Evolutionary conservation across 164 flowering plant genomes (phyloP).

Genomic region (Chimonanthus salicifolius): DNA sequence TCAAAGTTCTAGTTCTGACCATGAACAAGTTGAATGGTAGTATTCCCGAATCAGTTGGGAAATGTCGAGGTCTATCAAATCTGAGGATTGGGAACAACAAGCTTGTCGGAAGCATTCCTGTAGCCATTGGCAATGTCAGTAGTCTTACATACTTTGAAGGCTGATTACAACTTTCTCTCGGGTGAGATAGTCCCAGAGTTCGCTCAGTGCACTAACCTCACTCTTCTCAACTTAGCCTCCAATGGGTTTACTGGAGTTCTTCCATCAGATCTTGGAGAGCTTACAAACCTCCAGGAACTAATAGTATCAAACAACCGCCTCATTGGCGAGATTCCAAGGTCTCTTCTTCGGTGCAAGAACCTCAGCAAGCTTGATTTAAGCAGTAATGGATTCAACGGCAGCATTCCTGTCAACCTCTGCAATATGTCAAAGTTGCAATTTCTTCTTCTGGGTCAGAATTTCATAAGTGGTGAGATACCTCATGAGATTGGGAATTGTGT

Average conservation of each 20-base stretch:
- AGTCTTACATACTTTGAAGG: constrained; percentile 92
- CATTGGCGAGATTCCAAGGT: constrained; percentile 68
- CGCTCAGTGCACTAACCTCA: constrained; percentile 64
- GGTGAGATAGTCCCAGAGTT: constrained; percentile 79
- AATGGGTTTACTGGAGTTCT: constrained; percentile 76
- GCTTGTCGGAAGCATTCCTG: constrained; percentile 71
- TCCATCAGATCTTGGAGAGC: constrained; percentile 74
- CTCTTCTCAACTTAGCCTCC: constrained; percentile 80
- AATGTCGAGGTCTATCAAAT: constrained; percentile 65
- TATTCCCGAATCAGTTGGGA: constrained; percentile 61
- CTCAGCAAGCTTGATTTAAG: constrained; percentile 91
- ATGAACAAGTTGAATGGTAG: constrained; percentile 60
- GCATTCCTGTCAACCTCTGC: constrained; percentile 68
- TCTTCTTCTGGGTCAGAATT: constrained; percentile 71
- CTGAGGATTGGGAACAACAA: constrained; percentile 78
- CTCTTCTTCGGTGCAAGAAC: constrained; percentile 61
- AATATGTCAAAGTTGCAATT: constrained; percentile 66
- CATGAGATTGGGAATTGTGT: constrained; percentile 70
- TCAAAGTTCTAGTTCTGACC: constrained; percentile 70
- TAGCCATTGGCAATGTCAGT: constrained; percentile 61
- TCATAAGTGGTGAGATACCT: constrained; percentile 81
- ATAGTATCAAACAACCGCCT: constrained; percentile 75
- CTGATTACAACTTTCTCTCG: constrained; percentile 67
- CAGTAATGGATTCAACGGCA: constrained; percentile 81
- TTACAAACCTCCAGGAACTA: constrained; percentile 72